Evolutionary conservation across 164 flowering plant genomes (phyloP).

Genomic region (Euptelea pleiosperma): DNA sequence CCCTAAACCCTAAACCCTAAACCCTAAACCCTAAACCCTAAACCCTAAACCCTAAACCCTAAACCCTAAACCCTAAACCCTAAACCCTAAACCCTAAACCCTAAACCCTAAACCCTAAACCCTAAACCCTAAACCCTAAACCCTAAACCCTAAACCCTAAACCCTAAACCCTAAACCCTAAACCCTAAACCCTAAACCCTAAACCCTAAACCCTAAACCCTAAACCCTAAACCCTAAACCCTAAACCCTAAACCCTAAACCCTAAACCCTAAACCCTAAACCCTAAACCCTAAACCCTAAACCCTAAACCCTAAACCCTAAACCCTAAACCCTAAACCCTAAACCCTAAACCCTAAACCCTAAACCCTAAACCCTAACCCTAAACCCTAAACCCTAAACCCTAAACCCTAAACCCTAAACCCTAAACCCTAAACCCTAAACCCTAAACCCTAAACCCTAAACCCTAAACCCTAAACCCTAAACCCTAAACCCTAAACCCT

Average conservation of each 20-base stretch:
- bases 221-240: slow-evolving; percentile 13
- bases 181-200: slow-evolving; percentile 21
- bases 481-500: no score
- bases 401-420: no score
- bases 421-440: no score
- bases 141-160: slow-evolving; percentile 14
- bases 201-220: slow-evolving; percentile 16
- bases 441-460: no score
- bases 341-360: slow-evolving; percentile 25
- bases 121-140: slow-evolving; percentile 12
- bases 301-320: slow-evolving; percentile 20
- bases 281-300: slow-evolving; percentile 17
- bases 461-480: no score
- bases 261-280: slow-evolving; percentile 16
- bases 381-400: slow-evolving; percentile 9
- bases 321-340: slow-evolving; percentile 21
- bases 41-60: slow-evolving; percentile 19
- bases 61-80: slow-evolving; percentile 19
- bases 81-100: slow-evolving; percentile 18
- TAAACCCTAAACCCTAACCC: slow-evolving; percentile 21
- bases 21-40: slow-evolving; percentile 17
- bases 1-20: slow-evolving; percentile 18
- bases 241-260: slow-evolving; percentile 12
- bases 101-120: slow-evolving; percentile 18
- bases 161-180: slow-evolving; percentile 20